These are phyloP conservation scores for Sicyos baderoa DNA, from an alignment of 306 rosid genomes.

Conservation along the genomic window DNA sequence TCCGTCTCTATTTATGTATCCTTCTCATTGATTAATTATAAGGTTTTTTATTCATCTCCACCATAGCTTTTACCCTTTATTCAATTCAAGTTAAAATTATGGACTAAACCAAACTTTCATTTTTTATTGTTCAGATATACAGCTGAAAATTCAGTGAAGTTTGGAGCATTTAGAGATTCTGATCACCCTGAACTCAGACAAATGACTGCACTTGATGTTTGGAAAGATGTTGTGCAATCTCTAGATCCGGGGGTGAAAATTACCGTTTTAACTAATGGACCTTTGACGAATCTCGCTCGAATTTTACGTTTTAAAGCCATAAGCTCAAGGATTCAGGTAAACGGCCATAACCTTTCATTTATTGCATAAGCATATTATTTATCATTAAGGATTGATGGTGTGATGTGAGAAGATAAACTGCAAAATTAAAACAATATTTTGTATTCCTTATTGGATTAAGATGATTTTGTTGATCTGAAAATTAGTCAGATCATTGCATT, in stretches of 20 bases:
- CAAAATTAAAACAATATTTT: not conserved
- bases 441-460: not conserved
- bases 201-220: slow-evolving; percentile 57
- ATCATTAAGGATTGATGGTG: slow-evolving; percentile 1
- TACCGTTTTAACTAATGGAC: slow-evolving; percentile 84
- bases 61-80: too few relatives aligned
- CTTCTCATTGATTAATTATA: too few relatives aligned
- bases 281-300: slow-evolving; percentile 78
- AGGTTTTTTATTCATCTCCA: too few relatives aligned
- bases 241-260: slow-evolving; percentile 44
- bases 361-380: slow-evolving; percentile 2
- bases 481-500: not conserved
- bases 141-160: slow-evolving; percentile 52
- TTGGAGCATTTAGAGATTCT: slow-evolving; percentile 61
- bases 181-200: slow-evolving; percentile 74
- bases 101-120: not conserved
- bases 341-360: not conserved
- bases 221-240: slow-evolving; percentile 46
- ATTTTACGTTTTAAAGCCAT: slow-evolving; percentile 35
- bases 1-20: too few relatives aligned
- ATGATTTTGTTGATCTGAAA: not conserved
- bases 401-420: not conserved
- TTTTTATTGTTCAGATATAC: slow-evolving; percentile 47
- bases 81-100: too few relatives aligned
- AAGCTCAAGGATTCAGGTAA: slow-evolving; percentile 52